Evolutionary conservation across 768 basidiomycete species (phyloP), one percentile per base, ranked within the genome.

Genomic region (Kwoniella newhampshirensis): DNA sequence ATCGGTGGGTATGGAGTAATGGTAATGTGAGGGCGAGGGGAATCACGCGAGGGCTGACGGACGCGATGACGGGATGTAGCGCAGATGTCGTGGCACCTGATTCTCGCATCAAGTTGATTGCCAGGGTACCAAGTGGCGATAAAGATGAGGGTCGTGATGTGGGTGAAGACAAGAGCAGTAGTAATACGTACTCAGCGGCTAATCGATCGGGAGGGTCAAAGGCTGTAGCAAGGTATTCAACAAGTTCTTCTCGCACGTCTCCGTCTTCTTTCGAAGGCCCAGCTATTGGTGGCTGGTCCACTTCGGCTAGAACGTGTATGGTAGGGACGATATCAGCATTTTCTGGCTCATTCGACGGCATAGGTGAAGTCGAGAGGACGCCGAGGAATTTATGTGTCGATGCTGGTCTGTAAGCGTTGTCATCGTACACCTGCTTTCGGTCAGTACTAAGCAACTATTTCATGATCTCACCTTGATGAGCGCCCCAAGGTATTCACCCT

Each of bases 371-470:
- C 1, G 73, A 73, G 2, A 76, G 49, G 26, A 76, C 57, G 1
- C 75, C 75, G 35, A 66, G 62, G 60, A 74, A 73, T 9, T 60
- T 59, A 42, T 71, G 63, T 0, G 62, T 50, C 2, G 69, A 62
- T 9, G 69, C 71, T n/a, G 75, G 71, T 51, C 62, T 66, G 46
- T 63, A 71, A 7, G 65, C 52, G 1, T 54, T 54, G 40, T 70
- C 54, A 57, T 71, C 75, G 60, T 76, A 76, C 1, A 76, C 66
- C 71, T 74, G 15, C 11, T 27, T 4, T n/a, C n/a, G 9, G 18
- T 43, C 26, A 54, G 52, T 30, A 11, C 25, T 21, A 18, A 4
- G 11, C 30, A 43, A 32, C 12, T 11, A 3, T 4, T 12, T 40
- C 11, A 4, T 23, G 9, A 12, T 45, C 45, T 52, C 40, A 68